Conservation (phyloP, 2,329 filamentous ascomycete genomes). For the Exophiala spinifera region DNA sequence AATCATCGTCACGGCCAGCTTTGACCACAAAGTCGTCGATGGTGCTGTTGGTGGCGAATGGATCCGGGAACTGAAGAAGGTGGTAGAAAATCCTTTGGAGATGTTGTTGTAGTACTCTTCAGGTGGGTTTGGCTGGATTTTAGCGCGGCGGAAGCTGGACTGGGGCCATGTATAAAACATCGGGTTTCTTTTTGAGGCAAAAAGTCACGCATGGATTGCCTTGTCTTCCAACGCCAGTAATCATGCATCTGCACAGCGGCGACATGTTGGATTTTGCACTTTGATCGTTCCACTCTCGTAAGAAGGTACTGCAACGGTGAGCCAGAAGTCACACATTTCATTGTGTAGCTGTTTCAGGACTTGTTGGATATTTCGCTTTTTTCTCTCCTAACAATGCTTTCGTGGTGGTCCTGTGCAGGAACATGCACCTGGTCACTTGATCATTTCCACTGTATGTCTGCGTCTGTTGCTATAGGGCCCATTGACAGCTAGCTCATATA, state of each 20-base stretch:
- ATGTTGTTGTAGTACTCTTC: constrained; percentile 68
- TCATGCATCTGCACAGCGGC: background rate
- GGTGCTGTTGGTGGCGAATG: constrained; percentile 95
- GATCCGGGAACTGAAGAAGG: constrained; percentile 95
- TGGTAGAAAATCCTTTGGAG: constrained; percentile 94
- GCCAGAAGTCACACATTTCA: too few relatives aligned
- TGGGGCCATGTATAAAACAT: constrained; percentile 26
- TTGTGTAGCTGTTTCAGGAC: too few relatives aligned
- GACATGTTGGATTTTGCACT: too few relatives aligned
- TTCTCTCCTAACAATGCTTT: too few relatives aligned
- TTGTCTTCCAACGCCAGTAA: background rate
- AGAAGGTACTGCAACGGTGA: too few relatives aligned
- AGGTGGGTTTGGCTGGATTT: constrained; percentile 18
- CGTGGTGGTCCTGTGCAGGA: too few relatives aligned
- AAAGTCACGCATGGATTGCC: constrained; percentile 20
- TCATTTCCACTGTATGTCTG: too few relatives aligned
- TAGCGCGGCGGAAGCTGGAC: constrained; percentile 26
- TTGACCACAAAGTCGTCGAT: constrained; percentile 98
- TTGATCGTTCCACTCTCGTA: too few relatives aligned
- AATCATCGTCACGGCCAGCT: constrained; percentile 90
- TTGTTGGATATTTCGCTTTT: too few relatives aligned
- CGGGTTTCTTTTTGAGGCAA: constrained; percentile 21
- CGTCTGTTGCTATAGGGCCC: too few relatives aligned
- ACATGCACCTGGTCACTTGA: too few relatives aligned
- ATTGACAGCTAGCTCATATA: too few relatives aligned